These are phyloP conservation scores for Trypethelium eluteriae DNA, from an alignment of 495 filamentous ascomycete species.

Conservation along the genomic window DNA sequence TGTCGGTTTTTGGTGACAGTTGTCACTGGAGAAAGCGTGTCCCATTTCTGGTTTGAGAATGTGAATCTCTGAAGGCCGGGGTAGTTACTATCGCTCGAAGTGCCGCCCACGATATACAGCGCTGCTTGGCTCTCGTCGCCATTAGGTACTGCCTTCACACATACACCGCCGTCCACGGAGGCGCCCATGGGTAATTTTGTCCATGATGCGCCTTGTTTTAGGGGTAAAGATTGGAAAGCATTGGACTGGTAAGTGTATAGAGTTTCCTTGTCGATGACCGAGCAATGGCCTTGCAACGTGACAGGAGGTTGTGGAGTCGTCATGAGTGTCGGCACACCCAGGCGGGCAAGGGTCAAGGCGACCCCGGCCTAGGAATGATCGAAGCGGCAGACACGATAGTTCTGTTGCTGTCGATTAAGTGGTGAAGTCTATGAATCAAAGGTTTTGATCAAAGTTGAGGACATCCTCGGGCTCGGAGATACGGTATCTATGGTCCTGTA, in stretches of 20 bases:
- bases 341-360: background rate
- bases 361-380: background rate
- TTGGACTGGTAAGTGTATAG: slow-evolving; percentile 74
- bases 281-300: slow-evolving; percentile 68
- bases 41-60: slow-evolving; percentile 71
- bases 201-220: slow-evolving; percentile 67
- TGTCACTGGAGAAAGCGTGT: slow-evolving; percentile 49
- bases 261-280: slow-evolving; percentile 70
- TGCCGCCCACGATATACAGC: slow-evolving; percentile 80
- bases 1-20: slow-evolving; percentile 58
- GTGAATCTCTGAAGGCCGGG: slow-evolving; percentile 76
- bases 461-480: background rate
- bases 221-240: slow-evolving; percentile 65
- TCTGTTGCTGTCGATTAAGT: background rate
- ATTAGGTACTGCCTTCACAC: slow-evolving; percentile 56
- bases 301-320: slow-evolving; percentile 46
- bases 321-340: slow-evolving; percentile 17
- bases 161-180: slow-evolving; percentile 64
- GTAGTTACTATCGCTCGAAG: slow-evolving; percentile 47
- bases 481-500: background rate
- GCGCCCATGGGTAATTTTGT: slow-evolving; percentile 52
- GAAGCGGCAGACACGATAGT: background rate
- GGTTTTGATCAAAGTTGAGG: background rate
- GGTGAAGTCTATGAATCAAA: background rate
- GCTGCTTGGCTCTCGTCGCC: slow-evolving; percentile 48